A percentile compares a stretch with the other conserved stretches of the same genome.
Evolutionary conservation across 139 green algal genomes (phyloP).

Genomic region (Zygnema cylindricum): DNA sequence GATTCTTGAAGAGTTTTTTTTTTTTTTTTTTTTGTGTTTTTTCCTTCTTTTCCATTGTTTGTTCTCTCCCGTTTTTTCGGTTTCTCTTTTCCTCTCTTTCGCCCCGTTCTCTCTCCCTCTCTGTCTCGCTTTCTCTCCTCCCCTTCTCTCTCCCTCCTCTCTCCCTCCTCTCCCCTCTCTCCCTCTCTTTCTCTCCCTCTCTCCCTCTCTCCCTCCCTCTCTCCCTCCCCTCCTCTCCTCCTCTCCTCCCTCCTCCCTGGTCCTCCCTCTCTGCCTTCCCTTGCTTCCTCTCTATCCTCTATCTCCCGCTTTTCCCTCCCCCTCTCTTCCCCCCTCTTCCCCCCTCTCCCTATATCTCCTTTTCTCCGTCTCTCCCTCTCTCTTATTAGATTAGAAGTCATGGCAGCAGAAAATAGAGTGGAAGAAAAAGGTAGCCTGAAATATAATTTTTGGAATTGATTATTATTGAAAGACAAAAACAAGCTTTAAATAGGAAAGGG

Average conservation of each 20-base stretch:
- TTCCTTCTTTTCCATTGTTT: not conserved
- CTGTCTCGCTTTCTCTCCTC: not conserved
- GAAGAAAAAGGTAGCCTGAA: no score
- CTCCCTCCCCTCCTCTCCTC: not conserved
- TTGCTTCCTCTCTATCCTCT: not conserved
- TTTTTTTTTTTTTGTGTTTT: not conserved
- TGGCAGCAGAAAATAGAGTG: no score
- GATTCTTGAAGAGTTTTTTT: not conserved
- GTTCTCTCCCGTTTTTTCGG: not conserved
- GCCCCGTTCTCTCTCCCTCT: not conserved
- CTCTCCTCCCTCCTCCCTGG: not conserved
- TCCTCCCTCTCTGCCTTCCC: no score
- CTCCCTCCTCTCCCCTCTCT: not conserved
- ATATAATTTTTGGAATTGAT: no score
- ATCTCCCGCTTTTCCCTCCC: not conserved
- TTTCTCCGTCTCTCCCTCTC: not conserved
- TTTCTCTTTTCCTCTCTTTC: not conserved
- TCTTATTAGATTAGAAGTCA: no score
- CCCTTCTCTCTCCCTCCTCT: not conserved
- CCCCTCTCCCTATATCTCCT: not conserved
- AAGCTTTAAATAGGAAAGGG: no score
- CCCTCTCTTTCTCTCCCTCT: not conserved
- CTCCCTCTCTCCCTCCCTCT: not conserved
- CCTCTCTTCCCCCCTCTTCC: constrained; percentile 8
- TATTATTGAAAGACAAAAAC: no score